Evolutionary conservation across 495 filamentous ascomycete species (phyloP), one percentile per base, ranked within the genome.

Genomic region (Podospora conica): DNA sequence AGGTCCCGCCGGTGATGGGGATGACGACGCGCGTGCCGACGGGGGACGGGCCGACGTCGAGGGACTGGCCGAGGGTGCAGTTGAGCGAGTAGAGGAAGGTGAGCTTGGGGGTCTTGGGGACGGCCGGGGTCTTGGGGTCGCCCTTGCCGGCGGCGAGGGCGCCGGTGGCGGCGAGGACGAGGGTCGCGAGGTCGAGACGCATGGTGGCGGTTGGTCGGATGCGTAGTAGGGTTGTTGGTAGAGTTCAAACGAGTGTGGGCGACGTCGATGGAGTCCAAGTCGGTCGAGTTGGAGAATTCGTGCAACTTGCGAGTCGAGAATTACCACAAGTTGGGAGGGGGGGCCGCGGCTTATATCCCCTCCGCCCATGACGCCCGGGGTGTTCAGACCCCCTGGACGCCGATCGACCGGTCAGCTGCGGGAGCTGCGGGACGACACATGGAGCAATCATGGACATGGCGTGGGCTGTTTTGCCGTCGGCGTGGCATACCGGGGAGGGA

Each of bases 1-100:
- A 74, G 9, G 63, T 67, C 0, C 73, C 73, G 3, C 73, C 73
- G 0, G 59, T 65, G 48, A 74, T 74, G 54, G 73, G 72, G 28
- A 74, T 71, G 1, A 73, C 73, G 7, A 58, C 27, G 11, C 73
- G 69, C 3, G 53, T 65, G 5, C 69, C 73, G 6, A 67, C 55
- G 1, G 70, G 70, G 10, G 63, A 61, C 10, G 18, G 18, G 58
- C 73, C 73, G 5, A 73, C 71, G 8, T 24, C 58, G 23, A 73
- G 31, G 2, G 67, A 1, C 2, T 58, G 2, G 6, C 63, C 73
- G 3, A 74, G 53, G 22, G 70, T 71, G 64, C 70, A 73, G 61
- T 71, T 74, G 40, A 74, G 63, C 6, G 73, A 73, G 58, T 74
- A 74, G 6, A 74, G 66, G 33, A 53, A 73, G 7, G 63, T 73